Base-by-base conservation (phyloP, 2,329 filamentous ascomycete species). In the Cytospora schulzeri region DNA sequence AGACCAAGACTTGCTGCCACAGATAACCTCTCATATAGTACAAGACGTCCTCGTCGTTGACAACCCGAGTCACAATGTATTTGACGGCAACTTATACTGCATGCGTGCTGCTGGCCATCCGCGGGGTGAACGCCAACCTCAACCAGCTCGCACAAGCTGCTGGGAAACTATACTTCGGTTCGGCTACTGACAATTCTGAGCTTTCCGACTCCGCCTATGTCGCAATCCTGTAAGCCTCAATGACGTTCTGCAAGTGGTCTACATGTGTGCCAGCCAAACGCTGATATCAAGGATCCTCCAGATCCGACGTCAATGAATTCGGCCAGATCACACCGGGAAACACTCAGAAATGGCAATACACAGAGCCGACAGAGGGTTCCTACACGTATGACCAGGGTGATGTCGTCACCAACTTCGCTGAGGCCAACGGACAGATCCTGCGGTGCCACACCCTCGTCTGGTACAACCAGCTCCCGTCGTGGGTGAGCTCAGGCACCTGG, bases 261-360 rank as follows among this genome's bases (percentile, higher is more conserved):
- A 6, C 26, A n/a, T 19, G 38, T 41, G 38, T 19, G 8, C 4
- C 24, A 11, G n/a, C 1, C 24, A 28, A 6, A n/a, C 17, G 28
- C 19, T 35, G 14, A 64, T 6, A 6, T n/a, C 11, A 19, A 24
- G 2, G 17, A 50, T 3, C 8, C 15, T n/a, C 2, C n/a, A 66
- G 65, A 38, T 80, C 79, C 66, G 77, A 88, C 72, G 76, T 71
- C 12, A 76, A 78, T 56, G 85, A 89, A 70, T 90, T 90, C 69
- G 88, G 88, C 29, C 83, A 87, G 72, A 79, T 89, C 29, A 89
- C 87, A 0, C 86, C 87, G 0, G 85, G 83, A 60, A 91, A 91
- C 72, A 81, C 82, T 2, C 84, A 87, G 73, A 83, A 86, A 80
- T 91, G 87, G 87, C 80, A 87, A 66, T 78, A 81, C 67, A 88